Percentiles rank a stretch among this genome's conserved stretches.
Evolutionary conservation across 768 basidiomycete genomes (phyloP).

Genomic region (Arthromyces matolae): DNA sequence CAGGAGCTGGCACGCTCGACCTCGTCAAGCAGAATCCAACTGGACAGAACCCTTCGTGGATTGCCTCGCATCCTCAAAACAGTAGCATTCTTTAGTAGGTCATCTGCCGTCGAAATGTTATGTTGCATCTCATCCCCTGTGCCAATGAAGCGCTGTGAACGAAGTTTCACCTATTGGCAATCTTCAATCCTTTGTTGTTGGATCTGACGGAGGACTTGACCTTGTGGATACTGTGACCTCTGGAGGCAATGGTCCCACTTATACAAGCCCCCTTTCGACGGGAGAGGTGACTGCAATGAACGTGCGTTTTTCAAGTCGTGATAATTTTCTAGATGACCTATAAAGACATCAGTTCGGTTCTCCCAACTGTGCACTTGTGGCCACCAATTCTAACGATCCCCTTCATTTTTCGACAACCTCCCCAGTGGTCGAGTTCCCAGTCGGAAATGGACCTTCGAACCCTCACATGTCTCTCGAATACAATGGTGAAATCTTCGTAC

Average conservation of each 20-base stretch:
- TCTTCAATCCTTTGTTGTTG: constrained; percentile 53
- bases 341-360: constrained; percentile 32
- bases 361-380: constrained; percentile 30
- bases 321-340: no score
- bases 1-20: constrained; percentile 42
- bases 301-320: constrained; percentile 29
- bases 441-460: constrained; percentile 43
- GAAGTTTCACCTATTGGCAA: constrained; percentile 39
- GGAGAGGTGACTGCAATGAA: constrained; percentile 58
- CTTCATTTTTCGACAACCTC: constrained; percentile 32
- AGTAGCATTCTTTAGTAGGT: constrained; percentile 56
- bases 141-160: constrained; percentile 45
- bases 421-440: constrained; percentile 45
- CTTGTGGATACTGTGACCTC: constrained; percentile 42
- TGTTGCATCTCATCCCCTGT: no score
- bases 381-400: constrained; percentile 37
- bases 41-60: constrained; percentile 55
- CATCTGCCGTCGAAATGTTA: no score
- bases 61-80: constrained; percentile 49
- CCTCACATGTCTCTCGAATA: constrained; percentile 66
- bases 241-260: constrained; percentile 48
- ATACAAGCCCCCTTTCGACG: constrained; percentile 44
- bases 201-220: constrained; percentile 33
- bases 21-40: constrained; percentile 43
- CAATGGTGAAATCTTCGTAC: constrained; percentile 53